phyloP scores from a whole-genome alignment of 2,329 filamentous ascomycete genomes.

The Pezicula rhizophila region DNA sequence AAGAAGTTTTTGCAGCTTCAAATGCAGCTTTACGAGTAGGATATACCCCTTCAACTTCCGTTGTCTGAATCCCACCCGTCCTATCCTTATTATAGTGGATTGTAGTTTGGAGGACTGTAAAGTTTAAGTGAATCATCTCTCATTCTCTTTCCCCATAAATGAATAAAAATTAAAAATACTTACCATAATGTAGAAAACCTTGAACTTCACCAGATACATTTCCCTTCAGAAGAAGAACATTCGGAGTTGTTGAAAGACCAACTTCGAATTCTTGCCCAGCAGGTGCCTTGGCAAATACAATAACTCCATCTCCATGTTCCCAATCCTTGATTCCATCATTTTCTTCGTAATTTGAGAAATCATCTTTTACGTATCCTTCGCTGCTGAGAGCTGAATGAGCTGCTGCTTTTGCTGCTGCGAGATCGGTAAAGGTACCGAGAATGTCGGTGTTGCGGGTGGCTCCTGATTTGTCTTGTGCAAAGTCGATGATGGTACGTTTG shows the following conservation, averaged over 20 bases:
- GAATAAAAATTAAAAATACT: too few relatives aligned
- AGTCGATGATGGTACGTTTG: constrained; percentile 17
- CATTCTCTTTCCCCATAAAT: too few relatives aligned
- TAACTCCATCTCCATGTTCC: constrained; percentile 32
- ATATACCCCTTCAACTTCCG: constrained; percentile 35
- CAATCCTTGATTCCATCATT: constrained; percentile 21
- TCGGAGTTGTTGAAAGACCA: too few relatives aligned
- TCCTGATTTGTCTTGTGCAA: constrained; percentile 9
- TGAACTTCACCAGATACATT: constrained; percentile 29
- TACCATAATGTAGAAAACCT: too few relatives aligned
- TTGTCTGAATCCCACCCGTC: constrained; percentile 27
- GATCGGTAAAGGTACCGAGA: constrained; percentile 32
- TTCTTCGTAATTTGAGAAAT: constrained; percentile 31
- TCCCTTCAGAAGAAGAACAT: constrained; percentile 19
- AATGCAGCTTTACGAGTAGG: constrained; percentile 27
- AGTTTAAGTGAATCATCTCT: too few relatives aligned
- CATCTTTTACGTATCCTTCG: constrained; percentile 31
- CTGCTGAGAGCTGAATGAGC: constrained; percentile 25
- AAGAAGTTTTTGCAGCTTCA: constrained; percentile 27
- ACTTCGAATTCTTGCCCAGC: too few relatives aligned
- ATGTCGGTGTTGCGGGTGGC: constrained; percentile 26
- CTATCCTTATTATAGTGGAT: constrained; percentile 35
- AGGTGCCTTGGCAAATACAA: constrained; percentile 24
- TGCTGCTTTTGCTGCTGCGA: constrained; percentile 32
- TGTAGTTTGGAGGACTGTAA: constrained; percentile 33